phyloP scores from a whole-genome alignment of 352 stramenopile species.

The Phytophthora colocasiae region DNA sequence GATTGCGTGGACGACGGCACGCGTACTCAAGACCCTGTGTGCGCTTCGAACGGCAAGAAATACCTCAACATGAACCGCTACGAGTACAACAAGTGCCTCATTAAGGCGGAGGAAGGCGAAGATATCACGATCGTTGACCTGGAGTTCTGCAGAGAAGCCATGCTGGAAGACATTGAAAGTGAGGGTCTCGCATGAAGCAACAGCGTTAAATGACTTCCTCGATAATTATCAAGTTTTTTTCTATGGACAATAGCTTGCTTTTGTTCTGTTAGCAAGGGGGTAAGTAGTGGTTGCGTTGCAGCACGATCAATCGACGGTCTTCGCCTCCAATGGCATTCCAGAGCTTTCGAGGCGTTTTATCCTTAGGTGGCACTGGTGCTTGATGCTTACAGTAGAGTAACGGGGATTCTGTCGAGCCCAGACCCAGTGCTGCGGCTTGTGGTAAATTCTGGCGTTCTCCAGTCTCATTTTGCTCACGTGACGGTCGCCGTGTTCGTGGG shows the following conservation, averaged over 20 bases:
- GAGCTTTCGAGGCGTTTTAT: slow-evolving; percentile 73
- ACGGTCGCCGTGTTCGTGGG: slow-evolving; percentile 17
- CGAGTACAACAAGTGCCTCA: slow-evolving; percentile 57
- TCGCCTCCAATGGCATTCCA: slow-evolving; percentile 83
- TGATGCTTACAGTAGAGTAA: slow-evolving; percentile 72
- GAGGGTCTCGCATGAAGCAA: slow-evolving; percentile 18
- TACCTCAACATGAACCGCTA: slow-evolving; percentile 63
- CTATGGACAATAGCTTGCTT: neutral
- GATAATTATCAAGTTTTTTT: slow-evolving; percentile 13
- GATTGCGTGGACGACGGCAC: slow-evolving; percentile 48
- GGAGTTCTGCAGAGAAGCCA: slow-evolving; percentile 39
- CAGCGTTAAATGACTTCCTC: neutral
- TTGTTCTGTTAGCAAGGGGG: slow-evolving; percentile 30
- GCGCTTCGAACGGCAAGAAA: slow-evolving; percentile 57
- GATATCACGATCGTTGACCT: slow-evolving; percentile 50
- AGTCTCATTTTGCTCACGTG: slow-evolving; percentile 2
- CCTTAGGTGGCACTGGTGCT: slow-evolving; percentile 54
- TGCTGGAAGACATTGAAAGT: slow-evolving; percentile 38
- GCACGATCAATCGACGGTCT: slow-evolving; percentile 72
- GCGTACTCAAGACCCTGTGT: slow-evolving; percentile 51
- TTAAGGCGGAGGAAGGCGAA: slow-evolving; percentile 29
- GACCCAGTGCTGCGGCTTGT: slow-evolving; percentile 9
- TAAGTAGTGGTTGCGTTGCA: slow-evolving; percentile 59
- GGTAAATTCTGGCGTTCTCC: slow-evolving; percentile 13
- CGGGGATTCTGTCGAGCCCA: slow-evolving; percentile 23